A percentile compares a stretch with the other conserved stretches of the same genome.
Conservation (phyloP, 2,329 filamentous ascomycete genomes). For the Triangularia verruculosa region DNA sequence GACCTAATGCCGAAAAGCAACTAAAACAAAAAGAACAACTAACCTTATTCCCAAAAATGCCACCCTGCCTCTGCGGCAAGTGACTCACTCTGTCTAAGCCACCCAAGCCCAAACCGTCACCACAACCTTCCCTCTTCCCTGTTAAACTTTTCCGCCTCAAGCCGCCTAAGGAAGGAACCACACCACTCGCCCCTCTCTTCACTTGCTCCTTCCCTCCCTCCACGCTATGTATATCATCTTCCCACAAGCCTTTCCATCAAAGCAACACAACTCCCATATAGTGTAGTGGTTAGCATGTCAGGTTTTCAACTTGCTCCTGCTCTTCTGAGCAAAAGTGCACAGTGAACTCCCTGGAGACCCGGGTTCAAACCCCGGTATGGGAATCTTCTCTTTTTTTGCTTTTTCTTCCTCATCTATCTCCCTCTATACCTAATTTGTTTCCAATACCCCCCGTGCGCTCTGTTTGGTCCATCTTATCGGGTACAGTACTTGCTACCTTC, state of each 20-base stretch:
- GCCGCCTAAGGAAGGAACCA: too few relatives aligned
- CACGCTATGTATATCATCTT: not conserved
- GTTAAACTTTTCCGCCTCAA: not conserved
- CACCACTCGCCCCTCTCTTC: not conserved
- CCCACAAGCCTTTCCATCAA: not conserved
- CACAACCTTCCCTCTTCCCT: too few relatives aligned
- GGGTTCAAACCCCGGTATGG: not conserved
- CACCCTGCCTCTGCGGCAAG: too few relatives aligned
- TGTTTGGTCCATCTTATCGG: too few relatives aligned
- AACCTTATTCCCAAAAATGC: too few relatives aligned
- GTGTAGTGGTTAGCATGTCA: not conserved
- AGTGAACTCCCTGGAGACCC: not conserved
- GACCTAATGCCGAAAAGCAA: too few relatives aligned
- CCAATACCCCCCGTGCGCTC: too few relatives aligned
- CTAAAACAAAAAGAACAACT: too few relatives aligned
- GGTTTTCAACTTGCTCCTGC: not conserved
- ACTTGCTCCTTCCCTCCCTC: not conserved
- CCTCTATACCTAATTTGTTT: too few relatives aligned
- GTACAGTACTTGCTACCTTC: too few relatives aligned
- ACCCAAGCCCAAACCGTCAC: too few relatives aligned
- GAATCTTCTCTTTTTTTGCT: not conserved
- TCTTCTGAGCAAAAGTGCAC: not conserved
- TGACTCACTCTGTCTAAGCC: too few relatives aligned
- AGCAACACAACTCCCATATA: not conserved
- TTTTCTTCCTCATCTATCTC: not conserved